Conservation (phyloP, 441 rosid species). For the Flueggea neowawraea region DNA sequence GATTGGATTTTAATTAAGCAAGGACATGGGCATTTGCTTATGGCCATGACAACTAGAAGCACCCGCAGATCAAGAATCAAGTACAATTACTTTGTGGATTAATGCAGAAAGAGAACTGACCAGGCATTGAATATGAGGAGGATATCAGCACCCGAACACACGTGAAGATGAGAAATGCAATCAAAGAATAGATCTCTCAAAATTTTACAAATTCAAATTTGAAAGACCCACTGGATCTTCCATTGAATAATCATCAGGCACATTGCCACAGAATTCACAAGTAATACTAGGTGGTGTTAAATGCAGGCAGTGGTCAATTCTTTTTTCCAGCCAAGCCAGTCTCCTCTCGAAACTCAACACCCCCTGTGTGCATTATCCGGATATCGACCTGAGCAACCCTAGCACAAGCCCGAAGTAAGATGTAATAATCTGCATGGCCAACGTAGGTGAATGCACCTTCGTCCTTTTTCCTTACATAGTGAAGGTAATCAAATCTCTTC, state of each 20-base stretch:
- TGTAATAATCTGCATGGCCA: conserved; percentile 83
- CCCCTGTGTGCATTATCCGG: conserved; percentile 58
- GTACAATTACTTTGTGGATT: too few species aligned
- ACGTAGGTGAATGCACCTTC: conserved; percentile 45
- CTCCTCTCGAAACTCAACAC: conserved; percentile 67
- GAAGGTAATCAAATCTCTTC: conserved; percentile 61
- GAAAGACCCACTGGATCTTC: conserved; percentile 31
- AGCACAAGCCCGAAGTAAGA: conserved; percentile 68
- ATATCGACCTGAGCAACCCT: conserved; percentile 55
- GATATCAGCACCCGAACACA: too few species aligned
- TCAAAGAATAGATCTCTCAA: not conserved
- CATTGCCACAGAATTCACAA: conserved; percentile 42
- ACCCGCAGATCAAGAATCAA: too few species aligned
- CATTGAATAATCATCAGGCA: conserved; percentile 12
- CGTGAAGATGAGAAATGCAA: too few species aligned
- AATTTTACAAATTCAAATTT: conserved; percentile 17
- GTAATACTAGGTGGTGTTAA: conserved; percentile 35
- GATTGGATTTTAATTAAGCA: too few species aligned
- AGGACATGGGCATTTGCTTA: too few species aligned
- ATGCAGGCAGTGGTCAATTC: conserved; percentile 54
- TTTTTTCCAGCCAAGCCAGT: conserved; percentile 68
- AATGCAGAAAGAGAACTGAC: too few species aligned
- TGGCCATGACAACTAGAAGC: too few species aligned
- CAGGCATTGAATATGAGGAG: too few species aligned
- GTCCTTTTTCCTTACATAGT: conserved; percentile 51